Base-by-base conservation (phyloP, 805 yeast genomes). In the Metschnikowia sp. region DNA sequence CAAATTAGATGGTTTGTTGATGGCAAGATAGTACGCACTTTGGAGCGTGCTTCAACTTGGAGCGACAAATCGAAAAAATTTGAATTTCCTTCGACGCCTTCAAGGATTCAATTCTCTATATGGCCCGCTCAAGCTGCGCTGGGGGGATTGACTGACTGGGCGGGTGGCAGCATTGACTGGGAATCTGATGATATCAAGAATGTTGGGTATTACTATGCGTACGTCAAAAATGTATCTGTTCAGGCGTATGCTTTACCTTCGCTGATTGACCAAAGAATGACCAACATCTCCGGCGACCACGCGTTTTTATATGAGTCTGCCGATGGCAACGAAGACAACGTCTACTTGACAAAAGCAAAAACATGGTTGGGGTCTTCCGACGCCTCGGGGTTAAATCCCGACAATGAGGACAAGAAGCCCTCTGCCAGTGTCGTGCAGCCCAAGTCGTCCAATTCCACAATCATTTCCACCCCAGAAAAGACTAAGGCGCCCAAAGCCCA, bases 151-250 rank as follows among this genome's bases (percentile, higher is more conserved):
- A 74, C 79, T 51, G 85, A 75, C 47, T 90, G 91, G 91, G 87
- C 96, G 33, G 96, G 96, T 69, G 97, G 97, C 69, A 72, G 53
- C 29, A 81, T 91, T 51, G 74, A 88, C 70, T 91, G 97, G 97
- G 68, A 84, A 64, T 77, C 91, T 10, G 63, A 74, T 3, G 97
- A 89, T 66, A 78, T 90, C 49, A 59, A 73, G 51, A 72, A 85
- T 48, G 79, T 83, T 44, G 97, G 97, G n/a, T 91, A 90, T 71
- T 84, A 79, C 70, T 88, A 82, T 63, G 83, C 86, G 29, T 74
- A 78, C 49, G 58, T 91, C 39, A 73, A 82, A 58, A 75, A 77
- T 38, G 73, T 88, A 33, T 72, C 76, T 12, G 77, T 90, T 41
- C 75, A 79, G 43, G 81, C 95, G 60, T 86, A 87, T 66, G 88